Percentiles rank a stretch among this genome's conserved stretches.
phyloP scores from a whole-genome alignment of 495 filamentous ascomycete species.

The Penicillium pulvis region DNA sequence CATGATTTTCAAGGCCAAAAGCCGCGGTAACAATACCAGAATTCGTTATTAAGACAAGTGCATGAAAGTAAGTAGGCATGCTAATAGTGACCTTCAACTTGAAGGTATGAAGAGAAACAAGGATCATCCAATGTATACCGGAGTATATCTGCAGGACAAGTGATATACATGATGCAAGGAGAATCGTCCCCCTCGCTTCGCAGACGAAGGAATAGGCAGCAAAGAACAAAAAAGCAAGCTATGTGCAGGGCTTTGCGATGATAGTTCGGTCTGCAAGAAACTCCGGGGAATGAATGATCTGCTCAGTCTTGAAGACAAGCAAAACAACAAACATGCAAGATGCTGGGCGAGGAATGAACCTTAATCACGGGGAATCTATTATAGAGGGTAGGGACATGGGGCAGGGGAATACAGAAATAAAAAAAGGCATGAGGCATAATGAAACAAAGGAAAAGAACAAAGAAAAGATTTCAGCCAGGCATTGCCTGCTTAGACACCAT shows the following conservation, averaged over 20 bases:
- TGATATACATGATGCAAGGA: slow-evolving; percentile 36
- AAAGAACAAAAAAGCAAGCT: slow-evolving; percentile 28
- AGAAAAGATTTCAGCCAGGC: slow-evolving; percentile 12
- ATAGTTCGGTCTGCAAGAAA: slow-evolving; percentile 25
- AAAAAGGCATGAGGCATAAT: slow-evolving; percentile 29
- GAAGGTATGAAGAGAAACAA: slow-evolving; percentile 11
- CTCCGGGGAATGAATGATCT: slow-evolving; percentile 19
- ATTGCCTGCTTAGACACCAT: slow-evolving; percentile 8
- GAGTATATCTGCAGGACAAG: slow-evolving; percentile 15
- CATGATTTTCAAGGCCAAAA: background rate
- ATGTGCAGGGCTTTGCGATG: slow-evolving; percentile 29
- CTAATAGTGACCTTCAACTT: slow-evolving; percentile 13
- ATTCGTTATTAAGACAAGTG: slow-evolving; percentile 29
- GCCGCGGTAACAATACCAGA: slow-evolving; percentile 15
- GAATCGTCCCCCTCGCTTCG: slow-evolving; percentile 25
- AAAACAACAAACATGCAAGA: slow-evolving; percentile 28
- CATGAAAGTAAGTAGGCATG: slow-evolving; percentile 13
- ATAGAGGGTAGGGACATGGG: slow-evolving; percentile 23
- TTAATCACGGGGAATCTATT: slow-evolving; percentile 21
- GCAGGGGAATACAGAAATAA: slow-evolving; percentile 19
- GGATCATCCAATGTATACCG: slow-evolving; percentile 7
- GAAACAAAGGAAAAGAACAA: slow-evolving; percentile 32
- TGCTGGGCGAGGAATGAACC: slow-evolving; percentile 19
- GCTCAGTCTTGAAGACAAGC: slow-evolving; percentile 4
- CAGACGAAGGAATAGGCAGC: slow-evolving; percentile 20